Conservation (phyloP, 371 early-diverging fungal genomes). For the Catenaria anguillulae region DNA sequence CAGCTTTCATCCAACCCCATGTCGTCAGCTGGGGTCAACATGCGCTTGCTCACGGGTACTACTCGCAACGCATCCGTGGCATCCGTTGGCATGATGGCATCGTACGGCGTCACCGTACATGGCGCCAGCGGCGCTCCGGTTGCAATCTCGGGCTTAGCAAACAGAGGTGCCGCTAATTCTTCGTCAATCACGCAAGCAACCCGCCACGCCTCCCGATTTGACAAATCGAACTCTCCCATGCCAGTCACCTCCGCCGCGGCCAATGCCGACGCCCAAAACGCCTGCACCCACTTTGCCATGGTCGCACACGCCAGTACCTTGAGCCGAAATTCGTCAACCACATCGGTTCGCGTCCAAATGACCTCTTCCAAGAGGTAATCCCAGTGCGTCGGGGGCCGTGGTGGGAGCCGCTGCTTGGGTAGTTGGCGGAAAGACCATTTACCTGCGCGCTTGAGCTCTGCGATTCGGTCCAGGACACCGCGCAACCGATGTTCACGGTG, state of each 20-base stretch:
- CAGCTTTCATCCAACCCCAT: neutral
- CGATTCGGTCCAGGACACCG: neutral
- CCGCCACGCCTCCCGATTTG: too few relatives aligned
- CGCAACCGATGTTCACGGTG: neutral
- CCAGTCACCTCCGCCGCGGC: neutral
- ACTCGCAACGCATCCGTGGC: neutral
- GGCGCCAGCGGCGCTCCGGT: neutral
- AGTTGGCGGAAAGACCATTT: slow-evolving; percentile 4
- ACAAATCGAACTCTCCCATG: neutral
- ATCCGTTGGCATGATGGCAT: neutral
- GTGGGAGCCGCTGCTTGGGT: neutral
- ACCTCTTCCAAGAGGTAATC: slow-evolving; percentile 4
- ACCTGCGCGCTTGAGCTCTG: neutral
- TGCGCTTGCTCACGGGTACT: neutral
- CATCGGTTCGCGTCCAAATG: neutral
- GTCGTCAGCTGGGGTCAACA: neutral
- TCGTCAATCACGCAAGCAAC: too few relatives aligned
- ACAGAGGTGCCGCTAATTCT: neutral
- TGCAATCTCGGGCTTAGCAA: neutral
- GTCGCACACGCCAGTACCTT: neutral
- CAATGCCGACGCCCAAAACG: neutral
- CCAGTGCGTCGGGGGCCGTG: neutral
- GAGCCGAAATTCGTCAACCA: neutral
- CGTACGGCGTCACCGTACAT: neutral
- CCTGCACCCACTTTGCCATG: neutral